Percentiles rank a stretch among this genome's conserved stretches.
These are phyloP conservation scores for Fraxinus angustifolia DNA, from an alignment of 305 asterid species.

Conservation along the genomic window DNA sequence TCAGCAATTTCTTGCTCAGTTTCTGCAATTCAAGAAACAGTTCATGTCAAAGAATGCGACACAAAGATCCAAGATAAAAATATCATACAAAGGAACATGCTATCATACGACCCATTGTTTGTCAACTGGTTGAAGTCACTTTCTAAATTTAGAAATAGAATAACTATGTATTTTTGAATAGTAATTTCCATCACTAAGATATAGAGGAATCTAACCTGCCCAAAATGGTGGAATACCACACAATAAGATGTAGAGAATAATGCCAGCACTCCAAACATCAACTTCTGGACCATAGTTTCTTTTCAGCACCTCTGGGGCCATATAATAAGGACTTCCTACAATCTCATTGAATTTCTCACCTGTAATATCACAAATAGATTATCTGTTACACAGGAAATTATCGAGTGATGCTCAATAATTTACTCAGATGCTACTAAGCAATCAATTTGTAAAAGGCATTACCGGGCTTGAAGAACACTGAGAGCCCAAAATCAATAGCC, in stretches of 20 bases:
- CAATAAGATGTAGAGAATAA: slow-evolving; percentile 54
- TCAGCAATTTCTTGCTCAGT: slow-evolving; percentile 72
- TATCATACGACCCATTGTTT: neutral
- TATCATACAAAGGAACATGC: neutral
- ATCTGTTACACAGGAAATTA: neutral
- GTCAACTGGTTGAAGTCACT: neutral
- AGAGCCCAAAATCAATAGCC: slow-evolving; percentile 68
- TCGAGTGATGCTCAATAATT: neutral
- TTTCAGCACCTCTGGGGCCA: slow-evolving; percentile 64
- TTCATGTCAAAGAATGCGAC: neutral
- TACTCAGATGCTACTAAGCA: neutral
- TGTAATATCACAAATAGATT: slow-evolving; percentile 16
- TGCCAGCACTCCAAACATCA: slow-evolving; percentile 69
- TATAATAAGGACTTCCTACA: slow-evolving; percentile 65
- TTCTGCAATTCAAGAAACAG: slow-evolving; percentile 37
- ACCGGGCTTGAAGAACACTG: slow-evolving; percentile 63
- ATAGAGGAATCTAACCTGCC: slow-evolving; percentile 43
- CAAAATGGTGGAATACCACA: slow-evolving; percentile 69
- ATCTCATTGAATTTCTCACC: slow-evolving; percentile 58
- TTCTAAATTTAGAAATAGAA: neutral
- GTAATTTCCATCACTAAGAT: neutral
- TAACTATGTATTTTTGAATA: neutral
- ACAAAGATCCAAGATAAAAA: slow-evolving; percentile 1
- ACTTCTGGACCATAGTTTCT: slow-evolving; percentile 60
- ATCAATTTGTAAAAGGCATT: slow-evolving; percentile 11